A percentile compares a stretch with the other conserved stretches of the same genome.
phyloP scores from a whole-genome alignment of 139 green algal genomes.

The Diplosphaera chodatii region DNA sequence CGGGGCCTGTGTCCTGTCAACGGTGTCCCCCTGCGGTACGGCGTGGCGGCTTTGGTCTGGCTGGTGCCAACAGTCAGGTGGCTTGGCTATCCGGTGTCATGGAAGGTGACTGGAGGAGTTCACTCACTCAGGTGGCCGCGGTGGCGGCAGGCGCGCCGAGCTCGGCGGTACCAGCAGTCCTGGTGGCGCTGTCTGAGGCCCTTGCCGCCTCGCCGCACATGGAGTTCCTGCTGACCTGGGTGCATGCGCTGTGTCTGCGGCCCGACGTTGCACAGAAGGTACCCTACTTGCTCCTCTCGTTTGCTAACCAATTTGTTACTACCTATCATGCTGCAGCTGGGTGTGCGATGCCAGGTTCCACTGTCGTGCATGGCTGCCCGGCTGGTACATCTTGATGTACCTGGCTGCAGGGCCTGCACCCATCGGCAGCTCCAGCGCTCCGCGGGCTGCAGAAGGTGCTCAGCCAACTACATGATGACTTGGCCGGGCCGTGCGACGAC shows the following conservation, averaged over 20 bases:
- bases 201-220: constrained; percentile 61
- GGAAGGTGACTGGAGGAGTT: no score
- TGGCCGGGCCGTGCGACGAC: constrained; percentile 47
- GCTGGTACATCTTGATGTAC: no score
- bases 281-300: no score
- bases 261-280: constrained; percentile 6
- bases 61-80: no score
- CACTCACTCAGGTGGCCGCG: constrained; percentile 36
- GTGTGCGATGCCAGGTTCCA: no score
- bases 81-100: no score
- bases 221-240: constrained; percentile 75
- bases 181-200: constrained; percentile 49
- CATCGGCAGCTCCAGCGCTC: constrained; percentile 33
- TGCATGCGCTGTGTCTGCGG: constrained; percentile 27
- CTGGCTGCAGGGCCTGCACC: neutral
- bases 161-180: constrained; percentile 34
- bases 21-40: no score
- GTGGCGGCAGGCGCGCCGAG: constrained; percentile 51
- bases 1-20: no score
- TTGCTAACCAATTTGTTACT: no score
- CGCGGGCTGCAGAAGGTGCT: constrained; percentile 56
- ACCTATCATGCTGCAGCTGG: no score
- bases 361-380: no score
- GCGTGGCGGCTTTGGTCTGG: no score
- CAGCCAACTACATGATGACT: constrained; percentile 50